Evolutionary conservation across 148 eudicot genomes (phyloP), one percentile per base, ranked within the genome.

Genomic region (Fagopyrum tataricum): DNA sequence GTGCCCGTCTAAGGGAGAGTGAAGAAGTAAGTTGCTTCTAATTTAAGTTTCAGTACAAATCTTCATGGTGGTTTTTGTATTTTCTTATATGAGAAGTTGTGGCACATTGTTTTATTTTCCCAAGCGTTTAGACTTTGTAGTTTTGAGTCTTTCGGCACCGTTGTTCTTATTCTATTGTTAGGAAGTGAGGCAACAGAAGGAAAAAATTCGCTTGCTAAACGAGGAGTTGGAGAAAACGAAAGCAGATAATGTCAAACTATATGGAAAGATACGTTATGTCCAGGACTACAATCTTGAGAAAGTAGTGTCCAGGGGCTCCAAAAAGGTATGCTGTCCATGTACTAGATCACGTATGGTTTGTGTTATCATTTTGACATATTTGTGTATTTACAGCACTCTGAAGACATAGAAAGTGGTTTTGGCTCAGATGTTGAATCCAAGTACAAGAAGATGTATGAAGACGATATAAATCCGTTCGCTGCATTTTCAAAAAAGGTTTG

Each of bases 391-490:
- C 92, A 96, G 99, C 82, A 78, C 71, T 79, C 89, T 44, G 99
- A 92, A 74, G 99, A 96, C 80, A 77, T 92, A 40, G 99, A 96
- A 82, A 85, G 95, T 83, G 97, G 99, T 64, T 85, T 91, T 84
- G 76, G 85, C 85, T 91, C 97, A 44, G 99, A 96, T 83, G 99
- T 96, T 76, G 99, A 96, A 81, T 88, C 96, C 78, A 96, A 96
- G 88, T 96, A 96, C 79, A 92, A 92, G 86, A 96, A 92, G 83
- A 96, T 96, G 72, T 96, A 96, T 72, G 99, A 96, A 79, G 99
- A 96, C 68, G 99, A 96, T 80, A 96, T 96, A 48, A 96, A 96
- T 84, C 99, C 99, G 64, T 96, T 96, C 87, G 97, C 99, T 44
- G 99, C 99, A 82, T 96, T 96, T 79, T 96, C 99, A 5, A 92